These are phyloP conservation scores for Sambucus nigra DNA, from an alignment of 129 eudicot species.

Conservation along the genomic window DNA sequence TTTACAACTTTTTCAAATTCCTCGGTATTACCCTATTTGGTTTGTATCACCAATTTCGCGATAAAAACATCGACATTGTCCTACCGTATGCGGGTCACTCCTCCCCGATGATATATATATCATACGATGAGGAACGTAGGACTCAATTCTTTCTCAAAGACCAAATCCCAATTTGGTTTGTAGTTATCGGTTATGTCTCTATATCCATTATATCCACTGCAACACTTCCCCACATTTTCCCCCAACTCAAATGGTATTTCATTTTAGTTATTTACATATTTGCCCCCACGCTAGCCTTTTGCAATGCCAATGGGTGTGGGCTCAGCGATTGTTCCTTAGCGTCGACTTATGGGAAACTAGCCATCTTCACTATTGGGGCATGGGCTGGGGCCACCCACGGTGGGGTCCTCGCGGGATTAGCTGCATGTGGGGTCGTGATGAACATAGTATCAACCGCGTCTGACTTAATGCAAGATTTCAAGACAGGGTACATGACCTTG, in stretches of 20 bases:
- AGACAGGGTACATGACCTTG: too few species aligned
- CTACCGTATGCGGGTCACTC: conserved; percentile 35
- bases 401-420: conserved; percentile 80
- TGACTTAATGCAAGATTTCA: too few species aligned
- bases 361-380: too few species aligned
- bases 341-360: too few species aligned
- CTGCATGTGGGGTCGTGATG: too few species aligned
- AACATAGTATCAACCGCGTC: too few species aligned
- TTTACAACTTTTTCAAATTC: conserved; percentile 73
- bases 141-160: too few species aligned
- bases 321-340: conserved; percentile 94
- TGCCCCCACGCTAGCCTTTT: conserved; percentile 71
- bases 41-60: conserved; percentile 32
- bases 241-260: conserved; percentile 66
- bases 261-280: conserved; percentile 47
- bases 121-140: too few species aligned
- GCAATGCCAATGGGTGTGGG: conserved; percentile 84
- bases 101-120: conserved; percentile 13
- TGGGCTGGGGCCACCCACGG: conserved; percentile 86
- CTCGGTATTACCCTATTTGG: too few species aligned
- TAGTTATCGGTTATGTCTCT: conserved; percentile 46
- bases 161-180: too few species aligned
- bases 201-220: too few species aligned
- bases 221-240: too few species aligned
- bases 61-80: conserved; percentile 14